Percentiles rank a stretch among this genome's conserved stretches.
These are phyloP conservation scores for Coemansia nantahalensis DNA, from an alignment of 192 early-diverging fungal species.

Conservation along the genomic window DNA sequence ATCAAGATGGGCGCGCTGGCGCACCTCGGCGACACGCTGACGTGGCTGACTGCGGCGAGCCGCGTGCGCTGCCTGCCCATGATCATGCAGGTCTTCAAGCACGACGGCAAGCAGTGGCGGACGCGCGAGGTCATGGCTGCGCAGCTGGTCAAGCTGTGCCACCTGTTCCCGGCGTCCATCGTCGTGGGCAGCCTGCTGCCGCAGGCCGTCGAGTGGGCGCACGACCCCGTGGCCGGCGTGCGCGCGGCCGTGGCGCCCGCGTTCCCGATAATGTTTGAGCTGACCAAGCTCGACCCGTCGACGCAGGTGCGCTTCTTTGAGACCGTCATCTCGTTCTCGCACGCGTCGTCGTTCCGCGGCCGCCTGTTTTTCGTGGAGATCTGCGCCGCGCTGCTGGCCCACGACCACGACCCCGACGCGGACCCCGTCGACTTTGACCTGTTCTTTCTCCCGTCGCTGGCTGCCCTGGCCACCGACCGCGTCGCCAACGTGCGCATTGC, in stretches of 20 bases:
- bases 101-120: conserved; percentile 70
- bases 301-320: conserved; percentile 49
- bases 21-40: conserved; percentile 64
- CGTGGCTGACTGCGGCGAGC: conserved; percentile 57
- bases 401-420: conserved; percentile 57
- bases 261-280: conserved; percentile 47
- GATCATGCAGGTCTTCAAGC: conserved; percentile 64
- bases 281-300: conserved; percentile 42
- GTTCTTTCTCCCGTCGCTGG: conserved; percentile 65
- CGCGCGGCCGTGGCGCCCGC: conserved; percentile 51
- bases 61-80: conserved; percentile 66
- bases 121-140: conserved; percentile 66
- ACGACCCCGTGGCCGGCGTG: conserved; percentile 56
- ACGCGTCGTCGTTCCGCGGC: conserved; percentile 50
- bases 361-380: conserved; percentile 65
- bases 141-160: conserved; percentile 63
- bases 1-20: conserved; percentile 70
- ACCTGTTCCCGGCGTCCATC: conserved; percentile 57
- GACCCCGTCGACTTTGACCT: conserved; percentile 62
- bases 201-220: conserved; percentile 57
- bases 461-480: conserved; percentile 57
- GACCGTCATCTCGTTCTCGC: conserved; percentile 48
- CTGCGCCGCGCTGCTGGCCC: conserved; percentile 61
- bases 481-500: conserved; percentile 76
- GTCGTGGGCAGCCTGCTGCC: conserved; percentile 68